Base-by-base conservation (phyloP, 2,329 filamentous ascomycete genomes). In the Fusarium sublunatum region DNA sequence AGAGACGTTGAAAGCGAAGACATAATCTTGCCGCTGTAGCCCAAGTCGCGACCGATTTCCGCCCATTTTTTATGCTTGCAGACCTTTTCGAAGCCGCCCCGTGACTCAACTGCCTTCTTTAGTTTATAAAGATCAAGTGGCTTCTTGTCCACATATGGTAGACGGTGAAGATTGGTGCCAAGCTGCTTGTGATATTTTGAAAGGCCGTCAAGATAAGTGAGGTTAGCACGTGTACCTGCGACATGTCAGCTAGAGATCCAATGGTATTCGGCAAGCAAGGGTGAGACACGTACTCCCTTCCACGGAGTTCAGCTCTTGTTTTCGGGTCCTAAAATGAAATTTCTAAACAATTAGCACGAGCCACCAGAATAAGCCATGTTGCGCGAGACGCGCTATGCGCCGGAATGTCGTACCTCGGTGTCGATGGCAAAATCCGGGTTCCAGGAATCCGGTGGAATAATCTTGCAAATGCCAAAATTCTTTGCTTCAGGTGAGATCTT, bases 11-110 rank as follows among this genome's bases (percentile, higher is more conserved):
- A 99, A 42, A 99, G 81, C 8, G 95, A 98, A 3, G 94, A 98
- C 95, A 99, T 99, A 64, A 99, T 99, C 81, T 99, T 99, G 74
- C 95, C 95, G 73, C 94, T 98, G 78, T 99, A 99, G 51, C 95
- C 95, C 43, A 99, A 81, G 74, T 98, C 95, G 72, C 95, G 88
- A 31, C 95, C 95, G 69, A 99, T 98, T 76, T 99, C 95, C 13
- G 95, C 95, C 95, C 95, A 99, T 80, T 98, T 98, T 79, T 99
- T 99, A 53, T 90, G 85, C 77, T 97, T 97, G 83, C 95, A 99
- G 40, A 99, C 95, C 73, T 91, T 91, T 52, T 97, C 93, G 70
- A 99, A 99, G 4, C 95, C 95, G 42, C 95, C 95, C 61, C 95
- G 88, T 28, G 92, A 90, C 74, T 98, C 95, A 32, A 99, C 95